phyloP scores from a whole-genome alignment of 192 early-diverging fungal genomes.

The Coemansia sp. region DNA sequence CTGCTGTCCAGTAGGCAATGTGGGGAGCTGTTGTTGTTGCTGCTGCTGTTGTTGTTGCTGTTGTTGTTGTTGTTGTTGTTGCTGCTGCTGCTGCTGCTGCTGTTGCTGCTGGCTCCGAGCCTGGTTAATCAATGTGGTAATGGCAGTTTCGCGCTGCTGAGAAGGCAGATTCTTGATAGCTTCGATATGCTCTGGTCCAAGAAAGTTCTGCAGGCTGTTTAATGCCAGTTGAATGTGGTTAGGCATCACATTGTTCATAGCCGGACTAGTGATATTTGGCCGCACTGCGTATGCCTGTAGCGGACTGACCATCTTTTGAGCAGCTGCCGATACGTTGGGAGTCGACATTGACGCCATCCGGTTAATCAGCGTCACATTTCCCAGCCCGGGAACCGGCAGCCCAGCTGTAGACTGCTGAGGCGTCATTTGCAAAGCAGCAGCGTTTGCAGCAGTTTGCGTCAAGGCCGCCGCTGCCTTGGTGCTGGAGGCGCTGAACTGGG shows the following conservation, averaged over 20 bases:
- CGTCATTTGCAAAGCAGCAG: conserved; percentile 19
- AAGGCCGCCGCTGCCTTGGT: background rate
- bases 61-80: conserved; percentile 10
- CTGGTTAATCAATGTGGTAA: conserved; percentile 2
- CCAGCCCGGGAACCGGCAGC: conserved; percentile 13
- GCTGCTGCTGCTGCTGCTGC: conserved; percentile 3
- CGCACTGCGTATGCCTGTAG: conserved; percentile 29
- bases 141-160: conserved; percentile 15
- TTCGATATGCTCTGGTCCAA: conserved; percentile 23
- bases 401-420: conserved; percentile 19
- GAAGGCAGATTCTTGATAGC: conserved; percentile 13
- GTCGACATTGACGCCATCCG: conserved; percentile 5
- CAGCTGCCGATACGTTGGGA: background rate
- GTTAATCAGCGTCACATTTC: background rate
- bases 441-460: background rate
- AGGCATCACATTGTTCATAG: conserved; percentile 5
- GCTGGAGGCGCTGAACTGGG: conserved; percentile 2
- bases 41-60: conserved; percentile 13
- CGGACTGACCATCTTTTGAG: conserved; percentile 40
- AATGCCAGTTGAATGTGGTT: conserved; percentile 9
- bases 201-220: conserved; percentile 5
- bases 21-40: conserved; percentile 1
- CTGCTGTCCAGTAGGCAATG: conserved; percentile 6
- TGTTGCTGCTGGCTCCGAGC: conserved; percentile 4
- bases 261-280: conserved; percentile 26